Percentiles rank a stretch among this genome's conserved stretches.
Evolutionary conservation across 768 basidiomycete genomes (phyloP).

Genomic region (Amanita thiersii): DNA sequence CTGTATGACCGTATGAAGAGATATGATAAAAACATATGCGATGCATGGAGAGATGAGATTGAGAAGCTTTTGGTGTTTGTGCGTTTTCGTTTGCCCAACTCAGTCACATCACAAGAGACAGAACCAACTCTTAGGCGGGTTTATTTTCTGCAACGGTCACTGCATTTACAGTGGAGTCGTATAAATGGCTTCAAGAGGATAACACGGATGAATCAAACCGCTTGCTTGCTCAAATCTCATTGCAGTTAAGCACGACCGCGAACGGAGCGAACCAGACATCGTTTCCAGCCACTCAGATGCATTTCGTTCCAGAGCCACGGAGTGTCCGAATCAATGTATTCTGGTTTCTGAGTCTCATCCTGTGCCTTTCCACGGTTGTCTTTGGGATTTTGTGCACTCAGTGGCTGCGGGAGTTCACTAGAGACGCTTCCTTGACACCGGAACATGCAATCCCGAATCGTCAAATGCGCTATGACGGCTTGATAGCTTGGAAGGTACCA

Average conservation of each 20-base stretch:
- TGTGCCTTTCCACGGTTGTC: constrained; percentile 2
- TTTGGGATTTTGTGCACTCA: not conserved
- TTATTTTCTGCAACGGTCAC: constrained; percentile 13
- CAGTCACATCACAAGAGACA: too few species aligned
- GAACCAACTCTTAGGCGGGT: constrained; percentile 12
- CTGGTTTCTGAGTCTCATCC: constrained; percentile 10
- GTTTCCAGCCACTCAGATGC: not conserved
- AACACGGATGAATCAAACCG: not conserved
- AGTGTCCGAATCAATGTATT: constrained; percentile 9
- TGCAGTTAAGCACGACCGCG: not conserved
- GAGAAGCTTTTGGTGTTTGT: too few species aligned
- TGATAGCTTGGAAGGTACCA: constrained; percentile 12
- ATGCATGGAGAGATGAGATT: too few species aligned
- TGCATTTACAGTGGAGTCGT: constrained; percentile 12
- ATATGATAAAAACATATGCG: too few species aligned
- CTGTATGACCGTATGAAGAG: too few species aligned
- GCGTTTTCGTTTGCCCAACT: too few species aligned
- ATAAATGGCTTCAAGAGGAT: constrained; percentile 3
- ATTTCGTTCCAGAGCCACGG: not conserved
- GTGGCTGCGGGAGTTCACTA: constrained; percentile 6
- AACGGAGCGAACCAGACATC: too few species aligned
- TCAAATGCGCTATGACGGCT: constrained; percentile 13
- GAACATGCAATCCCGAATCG: constrained; percentile 5
- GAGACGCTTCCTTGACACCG: not conserved
- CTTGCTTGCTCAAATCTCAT: not conserved